Evolutionary conservation across 2,329 filamentous ascomycete genomes (phyloP), one percentile per base, ranked within the genome.

Genomic region (Shiraia sp.): DNA sequence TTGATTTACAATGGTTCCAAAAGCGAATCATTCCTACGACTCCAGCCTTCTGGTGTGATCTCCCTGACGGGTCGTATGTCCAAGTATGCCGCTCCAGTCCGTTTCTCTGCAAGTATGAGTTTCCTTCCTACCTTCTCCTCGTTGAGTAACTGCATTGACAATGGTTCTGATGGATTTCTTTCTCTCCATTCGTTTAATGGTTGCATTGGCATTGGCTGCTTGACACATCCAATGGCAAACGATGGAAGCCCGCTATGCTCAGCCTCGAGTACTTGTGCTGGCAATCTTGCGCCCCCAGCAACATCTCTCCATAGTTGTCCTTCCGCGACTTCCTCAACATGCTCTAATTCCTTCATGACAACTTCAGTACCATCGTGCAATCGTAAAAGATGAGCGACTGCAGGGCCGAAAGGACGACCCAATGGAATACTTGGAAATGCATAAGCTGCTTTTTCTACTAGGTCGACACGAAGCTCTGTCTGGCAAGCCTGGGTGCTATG

Each of bases 201-300:
- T 29, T 22, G 19, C 31, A 33, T 33, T 12, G 14, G n/a, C 19
- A 40, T 14, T 15, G 13, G 30, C 14, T 16, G n/a, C 23, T 40
- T 30, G 9, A 40, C 23, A 34, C 38, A 40, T 13, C 38, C 38
- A 13, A 25, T 34, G 12, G 30, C 38, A 26, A 40, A 40, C 26
- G 30, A 33, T 12, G 38, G 38, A 13, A 6, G 13, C n/a, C 31
- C 31, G n/a, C 27, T 29, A n/a, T n/a, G 32, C 23, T 33, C 38
- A n/a, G 19, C 38, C 14, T 33, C 24, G 6, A 40, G 30, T 7
- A 40, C 31, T 5, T 28, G 23, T 34, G 32, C 19, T 7, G 32
- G 19, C 8, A 36, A 23, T 36, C 32, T 25, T 7, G 19, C 19
- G 32, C 32, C 32, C 16, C 32, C 32, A 3, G 13, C 19, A 13